A percentile compares a stretch with the other conserved stretches of the same genome.
These are phyloP conservation scores for Rhizophora mangle DNA, from an alignment of 345 rosid genomes.

Conservation along the genomic window DNA sequence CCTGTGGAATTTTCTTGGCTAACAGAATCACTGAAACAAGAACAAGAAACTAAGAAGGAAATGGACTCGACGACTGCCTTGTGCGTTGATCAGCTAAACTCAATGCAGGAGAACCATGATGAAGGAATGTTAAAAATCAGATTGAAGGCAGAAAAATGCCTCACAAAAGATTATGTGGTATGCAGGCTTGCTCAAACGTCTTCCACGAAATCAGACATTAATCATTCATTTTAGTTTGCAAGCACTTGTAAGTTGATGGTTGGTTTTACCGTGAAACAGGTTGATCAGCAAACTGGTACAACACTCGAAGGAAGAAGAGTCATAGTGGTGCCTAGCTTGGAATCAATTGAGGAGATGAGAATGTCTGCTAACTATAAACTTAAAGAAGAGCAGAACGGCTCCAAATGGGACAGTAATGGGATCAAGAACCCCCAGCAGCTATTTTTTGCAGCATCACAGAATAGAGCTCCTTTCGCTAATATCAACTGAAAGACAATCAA, in stretches of 20 bases:
- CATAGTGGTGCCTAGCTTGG: conserved; percentile 61
- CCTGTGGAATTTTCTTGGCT: background rate
- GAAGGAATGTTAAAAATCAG: conserved; percentile 48
- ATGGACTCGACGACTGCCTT: conserved; percentile 45
- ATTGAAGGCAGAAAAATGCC: conserved; percentile 62
- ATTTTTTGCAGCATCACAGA: conserved; percentile 32
- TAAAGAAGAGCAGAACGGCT: conserved; percentile 30
- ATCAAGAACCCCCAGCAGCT: conserved; percentile 32
- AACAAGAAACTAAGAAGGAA: conserved; percentile 53
- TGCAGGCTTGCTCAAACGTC: background rate
- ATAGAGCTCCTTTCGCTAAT: conserved; percentile 65
- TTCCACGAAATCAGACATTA: too few species aligned
- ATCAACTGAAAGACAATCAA: conserved; percentile 36
- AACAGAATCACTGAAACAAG: conserved; percentile 56
- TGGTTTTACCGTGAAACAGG: conserved; percentile 31
- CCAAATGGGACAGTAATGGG: conserved; percentile 27
- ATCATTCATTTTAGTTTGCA: background rate
- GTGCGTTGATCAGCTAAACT: conserved; percentile 52
- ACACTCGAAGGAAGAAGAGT: conserved; percentile 53
- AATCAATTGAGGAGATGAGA: conserved; percentile 71
- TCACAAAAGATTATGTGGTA: conserved; percentile 76
- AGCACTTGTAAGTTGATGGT: background rate
- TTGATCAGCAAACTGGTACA: conserved; percentile 44
- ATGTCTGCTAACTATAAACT: conserved; percentile 17
- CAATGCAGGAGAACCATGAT: conserved; percentile 57